Base-by-base conservation (phyloP, 2,329 filamentous ascomycete species). In the Aspergillus terreus region DNA sequence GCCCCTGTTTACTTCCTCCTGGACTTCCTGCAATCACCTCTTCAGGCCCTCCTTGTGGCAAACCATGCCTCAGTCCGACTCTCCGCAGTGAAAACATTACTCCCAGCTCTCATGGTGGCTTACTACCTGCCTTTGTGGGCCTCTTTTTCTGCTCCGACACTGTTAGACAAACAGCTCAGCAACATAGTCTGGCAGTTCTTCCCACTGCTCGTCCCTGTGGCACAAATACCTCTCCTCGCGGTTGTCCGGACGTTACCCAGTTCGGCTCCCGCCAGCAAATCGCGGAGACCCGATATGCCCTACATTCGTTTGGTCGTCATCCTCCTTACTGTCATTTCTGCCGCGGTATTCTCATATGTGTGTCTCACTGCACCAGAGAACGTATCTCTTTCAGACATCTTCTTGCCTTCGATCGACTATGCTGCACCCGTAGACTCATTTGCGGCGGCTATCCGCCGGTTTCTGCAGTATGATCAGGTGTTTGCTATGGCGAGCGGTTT, bases 151-250 rank as follows among this genome's bases (percentile, higher is more conserved):
- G 50, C 54, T 11, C 30, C 44, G 2, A 49, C 41, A 1, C 11
- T 58, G 4, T 44, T 41, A 2, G 10, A 35, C 2, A 50, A 50
- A 2, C 45, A 36, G 17, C 27, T 10, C 7, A 47, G 43, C 35
- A 52, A 55, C 23, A 54, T 50, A 6, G 11, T 53, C 17, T 58
- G 56, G 56, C 49, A 58, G 15, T 14, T 52, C 0, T 57, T 54
- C 47, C 56, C 56, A 1, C 9, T 57, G 4, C 23, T 50, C 6
- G 38, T 57, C 9, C 47, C 49, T 1, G 23, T 58, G 2, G 2
- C 50, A 1, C 52, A 58, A 23, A 4, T 42, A 14, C 41, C 49
- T 1, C 43, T 53, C 30, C 27, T 33, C 21, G n/a, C 15, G 40
- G 15, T 1, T 43, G 4, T 14, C 19, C 6, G 27, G 19, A 11